Evolutionary conservation across 345 rosid species (phyloP).

Genomic region (Cardamine chenopodiifolia): DNA sequence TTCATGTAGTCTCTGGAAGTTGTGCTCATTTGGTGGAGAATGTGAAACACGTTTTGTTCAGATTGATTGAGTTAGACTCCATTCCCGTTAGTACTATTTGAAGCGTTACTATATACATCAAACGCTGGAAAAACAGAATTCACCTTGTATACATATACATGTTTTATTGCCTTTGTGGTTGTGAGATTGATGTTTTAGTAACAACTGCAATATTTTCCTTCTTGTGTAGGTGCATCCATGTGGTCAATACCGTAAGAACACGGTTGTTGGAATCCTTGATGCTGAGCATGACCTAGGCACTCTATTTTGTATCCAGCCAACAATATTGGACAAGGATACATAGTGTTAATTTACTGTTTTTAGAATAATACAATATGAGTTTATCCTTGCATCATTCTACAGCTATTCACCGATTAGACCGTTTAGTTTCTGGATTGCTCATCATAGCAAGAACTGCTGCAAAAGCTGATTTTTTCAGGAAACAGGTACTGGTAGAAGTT

Average conservation of each 20-base stretch:
- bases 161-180: no score
- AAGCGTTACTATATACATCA: no score
- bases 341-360: conserved; percentile 6
- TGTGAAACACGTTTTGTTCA: neutral
- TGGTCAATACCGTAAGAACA: conserved; percentile 96
- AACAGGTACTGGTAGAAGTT: conserved; percentile 55
- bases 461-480: conserved; percentile 81
- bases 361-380: conserved; percentile 1
- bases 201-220: neutral
- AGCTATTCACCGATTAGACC: conserved; percentile 85
- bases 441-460: conserved; percentile 83
- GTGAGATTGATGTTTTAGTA: conserved; percentile 2
- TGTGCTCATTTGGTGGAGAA: neutral
- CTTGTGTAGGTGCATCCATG: conserved; percentile 80
- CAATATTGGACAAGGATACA: neutral
- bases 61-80: neutral
- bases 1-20: neutral
- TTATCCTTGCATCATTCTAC: conserved; percentile 46
- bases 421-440: conserved; percentile 91
- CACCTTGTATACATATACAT: no score
- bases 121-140: no score
- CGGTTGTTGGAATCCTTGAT: conserved; percentile 90
- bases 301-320: conserved; percentile 76
- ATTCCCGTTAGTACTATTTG: no score
- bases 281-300: conserved; percentile 83